Base-by-base conservation (phyloP, 371 early-diverging fungal species). In the Mortierella sp. region DNA sequence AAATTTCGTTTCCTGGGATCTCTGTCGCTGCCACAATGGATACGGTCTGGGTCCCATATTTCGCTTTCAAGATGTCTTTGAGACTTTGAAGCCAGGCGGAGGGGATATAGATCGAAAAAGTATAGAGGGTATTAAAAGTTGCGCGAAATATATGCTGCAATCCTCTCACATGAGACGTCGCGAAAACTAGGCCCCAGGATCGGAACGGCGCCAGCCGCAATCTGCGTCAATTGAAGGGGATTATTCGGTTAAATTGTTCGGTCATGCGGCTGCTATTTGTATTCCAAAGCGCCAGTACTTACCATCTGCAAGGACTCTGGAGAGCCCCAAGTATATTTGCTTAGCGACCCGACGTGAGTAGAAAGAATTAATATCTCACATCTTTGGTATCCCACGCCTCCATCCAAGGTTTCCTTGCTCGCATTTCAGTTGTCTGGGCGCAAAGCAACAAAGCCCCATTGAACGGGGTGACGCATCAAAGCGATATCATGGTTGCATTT, bases 401-500 rank as follows among this genome's bases (percentile, higher is more conserved):
- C 72, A 28, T 79, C 64, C 19, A 55, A 30, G 24, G 47, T 55
- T 14, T 48, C 37, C 19, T 54, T 43, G 21, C 50, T 32, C 31
- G 21, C 21, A 1, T 21, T 47, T n/a, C n/a, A n/a, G 15, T 68
- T 39, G 9, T 24, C 60, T 14, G 37, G 17, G 11, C 66, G 30
- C 14, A 56, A 56, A 17, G 73, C 43, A 15, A 64, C 50, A 2
- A 52, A 72, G 8, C 70, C 70, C 8, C 34, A 39, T n/a, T 23
- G 41, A n/a, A 70, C 57, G n/a, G 42, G 50, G 39, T 81, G 81
- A 43, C 66, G 50, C 14, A 81, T n/a, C 1, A 67, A 71, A 11
- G 81, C 67, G n/a, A 81, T 54, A 6, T 79, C 82, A 61, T 81
- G 81, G 37, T 79, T 71, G 57, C 81, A 81, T 47, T 81, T 82